Evolutionary conservation across 768 basidiomycete genomes (phyloP).

Genomic region (Gautieria morchelliformis): DNA sequence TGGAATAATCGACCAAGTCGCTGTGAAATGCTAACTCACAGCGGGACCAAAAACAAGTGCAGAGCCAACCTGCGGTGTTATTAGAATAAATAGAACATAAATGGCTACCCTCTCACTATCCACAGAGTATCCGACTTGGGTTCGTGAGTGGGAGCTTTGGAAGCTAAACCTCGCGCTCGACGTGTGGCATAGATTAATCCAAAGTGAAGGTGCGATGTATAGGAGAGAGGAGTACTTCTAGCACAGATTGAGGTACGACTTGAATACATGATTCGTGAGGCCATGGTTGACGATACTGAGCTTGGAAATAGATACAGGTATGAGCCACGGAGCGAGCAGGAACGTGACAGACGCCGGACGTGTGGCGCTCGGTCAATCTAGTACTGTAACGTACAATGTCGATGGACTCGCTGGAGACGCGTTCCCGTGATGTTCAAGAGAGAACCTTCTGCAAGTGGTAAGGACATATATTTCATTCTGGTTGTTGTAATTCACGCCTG

Average conservation of each 20-base stretch:
- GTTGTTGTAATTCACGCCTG: not conserved
- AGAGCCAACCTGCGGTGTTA: not conserved
- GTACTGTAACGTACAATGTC: not conserved
- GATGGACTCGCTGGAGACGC: conserved; percentile 54
- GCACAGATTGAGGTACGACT: not conserved
- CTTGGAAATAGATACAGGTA: not conserved
- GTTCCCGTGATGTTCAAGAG: conserved; percentile 59
- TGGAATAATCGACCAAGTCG: not conserved
- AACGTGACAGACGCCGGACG: not conserved
- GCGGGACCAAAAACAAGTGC: not conserved
- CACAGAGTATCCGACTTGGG: not conserved
- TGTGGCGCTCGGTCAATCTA: not conserved
- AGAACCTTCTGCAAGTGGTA: conserved; percentile 91
- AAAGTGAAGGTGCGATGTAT: not conserved
- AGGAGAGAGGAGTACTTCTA: not conserved
- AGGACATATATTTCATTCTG: not conserved
- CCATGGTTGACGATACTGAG: not conserved
- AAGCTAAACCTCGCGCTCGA: not conserved
- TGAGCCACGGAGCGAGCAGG: not conserved
- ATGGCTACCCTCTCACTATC: not conserved
- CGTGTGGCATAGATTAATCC: no score
- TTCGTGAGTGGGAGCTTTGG: not conserved
- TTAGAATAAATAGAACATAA: not conserved
- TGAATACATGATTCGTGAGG: not conserved
- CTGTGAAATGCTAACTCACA: not conserved